A percentile compares a stretch with the other conserved stretches of the same genome.
phyloP scores from a whole-genome alignment of 1,284 basidiomycete species.

The Fomes fomentarius region DNA sequence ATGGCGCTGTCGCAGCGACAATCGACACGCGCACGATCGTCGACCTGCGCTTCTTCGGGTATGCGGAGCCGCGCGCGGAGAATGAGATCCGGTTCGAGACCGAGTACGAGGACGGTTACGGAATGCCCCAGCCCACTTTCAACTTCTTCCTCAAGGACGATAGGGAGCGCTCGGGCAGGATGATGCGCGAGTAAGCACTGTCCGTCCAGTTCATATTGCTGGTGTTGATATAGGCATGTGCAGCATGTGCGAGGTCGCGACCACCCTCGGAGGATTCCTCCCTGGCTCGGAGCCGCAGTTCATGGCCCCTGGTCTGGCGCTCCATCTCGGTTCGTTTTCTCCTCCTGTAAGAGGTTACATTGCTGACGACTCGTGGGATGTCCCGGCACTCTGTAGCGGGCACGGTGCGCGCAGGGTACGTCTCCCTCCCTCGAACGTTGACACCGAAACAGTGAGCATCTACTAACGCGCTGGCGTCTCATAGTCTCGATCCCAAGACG shows the following conservation, averaged over 20 bases:
- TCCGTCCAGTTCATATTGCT: too few relatives aligned
- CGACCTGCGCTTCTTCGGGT: slow-evolving; percentile 34
- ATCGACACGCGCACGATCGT: slow-evolving; percentile 29
- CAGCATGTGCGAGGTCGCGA: slow-evolving; percentile 27
- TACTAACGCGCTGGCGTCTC: too few relatives aligned
- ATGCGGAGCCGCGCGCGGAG: slow-evolving; percentile 26
- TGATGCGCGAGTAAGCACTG: slow-evolving; percentile 32
- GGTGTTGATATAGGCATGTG: too few relatives aligned
- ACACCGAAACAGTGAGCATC: too few relatives aligned
- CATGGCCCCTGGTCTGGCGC: slow-evolving; percentile 31
- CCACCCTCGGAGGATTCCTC: slow-evolving; percentile 27
- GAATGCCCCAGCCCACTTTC: slow-evolving; percentile 43
- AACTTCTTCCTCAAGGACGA: slow-evolving; percentile 21
- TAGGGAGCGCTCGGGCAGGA: slow-evolving; percentile 15
- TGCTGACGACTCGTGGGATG: too few relatives aligned
- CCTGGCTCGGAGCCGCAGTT: slow-evolving; percentile 32
- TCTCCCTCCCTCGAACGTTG: too few relatives aligned
- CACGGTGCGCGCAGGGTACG: slow-evolving; percentile 12
- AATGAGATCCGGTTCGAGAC: slow-evolving; percentile 32
- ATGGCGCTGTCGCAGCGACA: slow-evolving; percentile 30
- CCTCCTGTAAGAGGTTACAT: too few relatives aligned
- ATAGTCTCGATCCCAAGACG: background rate
- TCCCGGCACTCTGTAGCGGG: too few relatives aligned
- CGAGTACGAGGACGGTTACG: slow-evolving; percentile 32
- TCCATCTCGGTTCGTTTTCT: slow-evolving; percentile 31